Evolutionary conservation across 305 asterid genomes (phyloP), one percentile per base, ranked within the genome.

Genomic region (Fraxinus velutina): DNA sequence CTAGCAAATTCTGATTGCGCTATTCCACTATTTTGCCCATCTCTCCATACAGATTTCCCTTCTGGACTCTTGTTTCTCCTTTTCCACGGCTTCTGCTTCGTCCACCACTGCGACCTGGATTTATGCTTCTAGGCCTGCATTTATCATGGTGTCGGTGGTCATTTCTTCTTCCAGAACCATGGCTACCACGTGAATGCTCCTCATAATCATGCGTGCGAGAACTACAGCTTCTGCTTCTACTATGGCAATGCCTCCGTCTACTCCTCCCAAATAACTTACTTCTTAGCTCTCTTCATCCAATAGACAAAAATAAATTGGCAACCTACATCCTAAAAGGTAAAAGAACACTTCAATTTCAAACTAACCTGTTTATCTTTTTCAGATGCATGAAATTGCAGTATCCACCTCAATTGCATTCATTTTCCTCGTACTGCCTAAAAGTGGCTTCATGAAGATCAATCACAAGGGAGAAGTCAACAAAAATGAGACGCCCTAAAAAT

Each of bases 111-210:
- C 91, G 86, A 75, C 90, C 89, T 5, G 97, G 94, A 77, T 93
- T 90, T 89, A 92, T 91, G 90, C 96, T 91, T 76, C 96, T 87
- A 75, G 93, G 93, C 87, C 92, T 90, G 29, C 93, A 89, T 84
- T 94, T 90, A 47, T 90, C 94, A 79, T 86, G 88, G 85, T 88
- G 88, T 78, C 89, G 91, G 75, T 83, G 80, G 80, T 88, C 95
- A 9, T 94, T 90, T 79, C 97, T 89, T 79, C 97, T 91, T 74
- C 91, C 89, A 50, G 86, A 87, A 60, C 94, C 91, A 82, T 85
- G 94, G 27, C 92, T 82, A 33, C 90, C 86, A 30, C 57, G 89
- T 33, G 87, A 7, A n/a, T 87, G 96, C 83, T 90, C 97, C 6
- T 89, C 95, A 24, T 89, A 47, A 79, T 84, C 84, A 55, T 86